These are phyloP conservation scores for Cutaneotrichosporon daszewskae DNA, from an alignment of 1,284 basidiomycete genomes.

Conservation along the genomic window DNA sequence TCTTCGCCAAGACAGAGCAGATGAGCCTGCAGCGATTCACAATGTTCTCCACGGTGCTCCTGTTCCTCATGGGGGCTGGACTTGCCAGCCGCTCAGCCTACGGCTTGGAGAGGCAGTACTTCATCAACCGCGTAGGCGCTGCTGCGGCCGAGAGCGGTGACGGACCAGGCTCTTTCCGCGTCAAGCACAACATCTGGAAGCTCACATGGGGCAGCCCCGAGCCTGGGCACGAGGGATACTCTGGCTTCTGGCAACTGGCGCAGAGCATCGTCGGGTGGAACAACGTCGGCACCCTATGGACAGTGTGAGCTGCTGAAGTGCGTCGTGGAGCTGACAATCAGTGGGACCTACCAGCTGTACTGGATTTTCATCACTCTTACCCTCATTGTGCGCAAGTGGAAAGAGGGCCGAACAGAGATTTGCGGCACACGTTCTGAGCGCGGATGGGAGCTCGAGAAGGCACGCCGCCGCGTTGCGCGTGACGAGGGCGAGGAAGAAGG, in stretches of 20 bases:
- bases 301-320: slow-evolving; percentile 50
- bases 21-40: slow-evolving; percentile 64
- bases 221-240: slow-evolving; percentile 50
- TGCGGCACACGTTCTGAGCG: slow-evolving; percentile 24
- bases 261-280: slow-evolving; percentile 41
- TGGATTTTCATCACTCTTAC: slow-evolving; percentile 62
- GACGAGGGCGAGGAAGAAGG: slow-evolving; percentile 25
- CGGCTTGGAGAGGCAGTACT: slow-evolving; percentile 61
- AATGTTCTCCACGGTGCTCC: slow-evolving; percentile 71
- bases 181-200: slow-evolving; percentile 77
- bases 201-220: slow-evolving; percentile 70
- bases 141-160: slow-evolving; percentile 69
- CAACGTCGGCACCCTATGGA: slow-evolving; percentile 53
- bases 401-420: slow-evolving; percentile 43
- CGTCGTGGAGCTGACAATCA: slow-evolving; percentile 7
- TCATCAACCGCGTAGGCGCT: slow-evolving; percentile 60
- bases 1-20: slow-evolving; percentile 27
- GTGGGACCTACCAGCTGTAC: slow-evolving; percentile 60
- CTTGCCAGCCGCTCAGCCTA: slow-evolving; percentile 69
- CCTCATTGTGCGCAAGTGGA: slow-evolving; percentile 61
- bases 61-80: slow-evolving; percentile 81
- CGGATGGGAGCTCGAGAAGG: slow-evolving; percentile 22
- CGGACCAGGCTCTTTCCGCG: slow-evolving; percentile 73
- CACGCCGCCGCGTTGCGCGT: slow-evolving; percentile 9
- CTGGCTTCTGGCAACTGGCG: slow-evolving; percentile 31